A percentile compares a stretch with the other conserved stretches of the same genome.
phyloP scores from a whole-genome alignment of 1,139 yeast genomes.

The Diutina siamensis region DNA sequence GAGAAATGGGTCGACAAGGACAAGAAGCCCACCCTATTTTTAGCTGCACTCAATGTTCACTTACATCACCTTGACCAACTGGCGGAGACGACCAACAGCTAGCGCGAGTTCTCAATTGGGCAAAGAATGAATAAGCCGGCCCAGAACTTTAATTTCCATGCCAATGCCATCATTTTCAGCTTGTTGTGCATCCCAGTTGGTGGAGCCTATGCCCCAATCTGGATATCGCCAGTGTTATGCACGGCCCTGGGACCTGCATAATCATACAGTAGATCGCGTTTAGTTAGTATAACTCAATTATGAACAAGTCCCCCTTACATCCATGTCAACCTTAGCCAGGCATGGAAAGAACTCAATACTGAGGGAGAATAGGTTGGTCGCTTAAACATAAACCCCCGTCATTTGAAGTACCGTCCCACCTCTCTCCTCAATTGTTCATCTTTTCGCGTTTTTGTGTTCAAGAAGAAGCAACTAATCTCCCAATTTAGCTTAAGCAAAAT shows the following conservation, averaged over 20 bases:
- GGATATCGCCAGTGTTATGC: not conserved
- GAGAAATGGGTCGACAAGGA: constrained; percentile 59
- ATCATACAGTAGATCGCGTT: not conserved
- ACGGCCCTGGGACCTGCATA: not conserved
- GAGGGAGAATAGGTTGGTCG: no score
- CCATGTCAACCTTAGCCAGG: not conserved
- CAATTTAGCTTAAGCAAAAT: not conserved
- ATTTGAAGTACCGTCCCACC: no score
- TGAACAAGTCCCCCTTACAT: not conserved
- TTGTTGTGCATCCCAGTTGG: not conserved
- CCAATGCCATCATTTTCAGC: not conserved
- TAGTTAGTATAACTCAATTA: not conserved
- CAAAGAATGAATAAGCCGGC: no score
- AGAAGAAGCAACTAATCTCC: not conserved
- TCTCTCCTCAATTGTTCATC: no score
- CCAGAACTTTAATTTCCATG: no score
- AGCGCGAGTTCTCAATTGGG: not conserved
- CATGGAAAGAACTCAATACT: not conserved
- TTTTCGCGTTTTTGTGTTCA: no score
- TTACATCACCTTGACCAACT: constrained; percentile 32
- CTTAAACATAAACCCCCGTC: no score
- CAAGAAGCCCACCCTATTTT: constrained; percentile 66
- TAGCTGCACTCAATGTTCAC: constrained; percentile 64
- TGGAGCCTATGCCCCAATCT: not conserved
- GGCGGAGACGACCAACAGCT: not conserved